Evolutionary conservation across 1,284 basidiomycete species (phyloP).

Genomic region (Rhodotorula sp.): DNA sequence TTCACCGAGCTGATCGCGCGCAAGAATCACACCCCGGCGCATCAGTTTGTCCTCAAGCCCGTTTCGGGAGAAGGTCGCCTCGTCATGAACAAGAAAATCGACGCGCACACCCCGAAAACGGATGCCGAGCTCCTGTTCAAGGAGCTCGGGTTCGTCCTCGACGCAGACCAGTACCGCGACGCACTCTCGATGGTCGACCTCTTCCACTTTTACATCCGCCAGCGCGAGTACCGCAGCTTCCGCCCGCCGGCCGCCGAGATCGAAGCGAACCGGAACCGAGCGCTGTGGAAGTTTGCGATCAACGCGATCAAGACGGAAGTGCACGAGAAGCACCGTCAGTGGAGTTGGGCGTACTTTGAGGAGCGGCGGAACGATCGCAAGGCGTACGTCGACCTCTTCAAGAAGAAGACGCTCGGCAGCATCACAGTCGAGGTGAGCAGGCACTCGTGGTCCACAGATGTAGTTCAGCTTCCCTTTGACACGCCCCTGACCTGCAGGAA

Average conservation of each 20-base stretch:
- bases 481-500: conserved; percentile 57
- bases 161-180: conserved; percentile 94
- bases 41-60: conserved; percentile 95
- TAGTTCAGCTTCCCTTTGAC: no score
- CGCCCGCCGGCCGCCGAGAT: conserved; percentile 59
- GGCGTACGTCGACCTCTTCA: conserved; percentile 82
- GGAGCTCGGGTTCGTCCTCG: conserved; percentile 88
- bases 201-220: conserved; percentile 93
- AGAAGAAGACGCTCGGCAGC: conserved; percentile 61
- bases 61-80: conserved; percentile 92
- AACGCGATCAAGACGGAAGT: conserved; percentile 81
- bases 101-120: conserved; percentile 70
- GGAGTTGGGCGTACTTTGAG: conserved; percentile 90
- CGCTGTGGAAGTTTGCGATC: conserved; percentile 76
- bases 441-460: no score
- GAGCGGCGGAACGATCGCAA: conserved; percentile 82
- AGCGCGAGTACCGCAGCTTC: conserved; percentile 77
- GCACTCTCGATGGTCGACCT: conserved; percentile 91
- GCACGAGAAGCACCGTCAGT: conserved; percentile 76
- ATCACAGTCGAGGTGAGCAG: conserved; percentile 56
- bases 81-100: conserved; percentile 69
- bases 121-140: conserved; percentile 89
- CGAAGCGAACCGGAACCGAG: conserved; percentile 63
- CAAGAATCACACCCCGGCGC: conserved; percentile 58
- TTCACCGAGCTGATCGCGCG: conserved; percentile 71